phyloP scores from a whole-genome alignment of 495 filamentous ascomycete genomes.

The Echria macrotheca region DNA sequence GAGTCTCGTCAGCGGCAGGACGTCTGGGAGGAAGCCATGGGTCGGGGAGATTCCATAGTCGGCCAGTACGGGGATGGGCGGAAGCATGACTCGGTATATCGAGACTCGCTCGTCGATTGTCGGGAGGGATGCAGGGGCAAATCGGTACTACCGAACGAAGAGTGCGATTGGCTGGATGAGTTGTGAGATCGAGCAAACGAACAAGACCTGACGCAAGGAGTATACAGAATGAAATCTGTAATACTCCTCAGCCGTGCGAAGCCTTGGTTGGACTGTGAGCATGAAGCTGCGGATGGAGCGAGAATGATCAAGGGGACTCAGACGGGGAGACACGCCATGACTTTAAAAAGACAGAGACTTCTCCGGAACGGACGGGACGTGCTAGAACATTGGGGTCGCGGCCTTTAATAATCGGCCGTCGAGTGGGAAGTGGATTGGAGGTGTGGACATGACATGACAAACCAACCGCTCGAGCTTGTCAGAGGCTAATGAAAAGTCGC shows the following conservation, averaged over 20 bases:
- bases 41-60: constrained; percentile 85
- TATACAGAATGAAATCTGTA: constrained; percentile 50
- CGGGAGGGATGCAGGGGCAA: too few relatives aligned
- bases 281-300: constrained; percentile 15
- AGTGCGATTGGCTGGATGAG: neutral
- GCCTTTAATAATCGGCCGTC: constrained; percentile 8
- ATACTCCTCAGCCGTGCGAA: constrained; percentile 59
- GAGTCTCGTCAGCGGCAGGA: constrained; percentile 71
- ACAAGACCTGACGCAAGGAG: constrained; percentile 57
- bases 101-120: neutral
- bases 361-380: neutral
- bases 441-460: constrained; percentile 9
- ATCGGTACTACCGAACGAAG: constrained; percentile 13
- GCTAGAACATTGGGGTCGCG: neutral
- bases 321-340: neutral
- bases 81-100: constrained; percentile 63
- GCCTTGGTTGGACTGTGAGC: constrained; percentile 24
- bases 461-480: too few relatives aligned
- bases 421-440: neutral
- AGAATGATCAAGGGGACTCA: neutral
- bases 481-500: neutral
- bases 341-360: neutral
- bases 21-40: constrained; percentile 82
- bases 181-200: constrained; percentile 12
- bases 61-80: constrained; percentile 67